A percentile compares a stretch with the other conserved stretches of the same genome.
Conservation (phyloP, 2,329 filamentous ascomycete species). For the Cladobotryum protrusum region DNA sequence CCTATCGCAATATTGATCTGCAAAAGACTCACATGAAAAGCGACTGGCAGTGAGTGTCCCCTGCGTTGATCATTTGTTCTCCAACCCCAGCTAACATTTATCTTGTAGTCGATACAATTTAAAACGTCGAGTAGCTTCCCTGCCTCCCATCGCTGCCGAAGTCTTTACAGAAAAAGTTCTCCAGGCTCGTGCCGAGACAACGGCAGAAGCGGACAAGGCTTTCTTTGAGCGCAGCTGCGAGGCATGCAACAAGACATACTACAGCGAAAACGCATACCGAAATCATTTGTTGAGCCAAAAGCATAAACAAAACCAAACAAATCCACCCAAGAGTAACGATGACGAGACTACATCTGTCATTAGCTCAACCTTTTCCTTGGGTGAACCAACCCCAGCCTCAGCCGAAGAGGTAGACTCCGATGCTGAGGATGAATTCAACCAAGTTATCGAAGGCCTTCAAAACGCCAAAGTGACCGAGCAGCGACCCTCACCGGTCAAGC, state of each 20-base stretch:
- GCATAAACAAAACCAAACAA: conserved; percentile 60
- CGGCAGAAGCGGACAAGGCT: conserved; percentile 79
- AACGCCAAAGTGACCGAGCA: conserved; percentile 60
- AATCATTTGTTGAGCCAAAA: conserved; percentile 91
- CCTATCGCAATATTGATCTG: conserved; percentile 87
- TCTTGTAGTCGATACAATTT: conserved; percentile 80
- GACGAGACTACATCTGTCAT: conserved; percentile 77
- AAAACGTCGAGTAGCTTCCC: conserved; percentile 83
- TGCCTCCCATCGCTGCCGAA: conserved; percentile 87
- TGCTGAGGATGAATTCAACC: conserved; percentile 67
- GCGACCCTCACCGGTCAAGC: conserved; percentile 45
- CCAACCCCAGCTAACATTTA: background rate
- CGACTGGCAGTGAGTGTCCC: conserved; percentile 85
- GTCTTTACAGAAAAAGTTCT: conserved; percentile 94
- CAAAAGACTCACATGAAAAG: conserved; percentile 96
- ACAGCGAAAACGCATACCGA: conserved; percentile 89
- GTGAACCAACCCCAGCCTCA: conserved; percentile 59
- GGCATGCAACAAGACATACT: conserved; percentile 86
- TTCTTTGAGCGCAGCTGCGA: conserved; percentile 80
- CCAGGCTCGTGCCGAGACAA: conserved; percentile 78
- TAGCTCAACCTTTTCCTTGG: conserved; percentile 86
- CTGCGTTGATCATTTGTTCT: background rate
- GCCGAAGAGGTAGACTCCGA: conserved; percentile 54
- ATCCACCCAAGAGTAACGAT: conserved; percentile 38
- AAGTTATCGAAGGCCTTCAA: conserved; percentile 72